Conservation (phyloP, 768 basidiomycete species). For the Mycena rosella region DNA sequence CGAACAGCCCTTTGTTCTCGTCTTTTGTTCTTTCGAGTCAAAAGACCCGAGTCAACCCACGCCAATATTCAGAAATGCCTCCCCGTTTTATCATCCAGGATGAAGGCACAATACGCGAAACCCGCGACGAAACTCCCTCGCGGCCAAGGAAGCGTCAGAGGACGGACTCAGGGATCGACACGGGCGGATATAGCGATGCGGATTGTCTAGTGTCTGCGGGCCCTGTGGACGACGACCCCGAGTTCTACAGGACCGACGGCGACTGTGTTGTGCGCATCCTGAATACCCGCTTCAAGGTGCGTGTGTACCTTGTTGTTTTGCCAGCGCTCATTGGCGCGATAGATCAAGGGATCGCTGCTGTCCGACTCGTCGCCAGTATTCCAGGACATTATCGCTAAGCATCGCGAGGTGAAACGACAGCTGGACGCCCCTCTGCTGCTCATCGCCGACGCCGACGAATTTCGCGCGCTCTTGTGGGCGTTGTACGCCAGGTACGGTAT, state of each 20-base stretch:
- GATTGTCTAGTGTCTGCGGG: slow-evolving; percentile 20
- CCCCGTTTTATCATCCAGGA: slow-evolving; percentile 50
- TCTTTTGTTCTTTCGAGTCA: slow-evolving; percentile 32
- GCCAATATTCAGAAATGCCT: slow-evolving; percentile 23
- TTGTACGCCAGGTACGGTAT: slow-evolving; percentile 63
- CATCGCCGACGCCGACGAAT: slow-evolving; percentile 19
- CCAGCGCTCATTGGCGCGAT: neutral
- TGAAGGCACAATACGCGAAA: slow-evolving; percentile 48
- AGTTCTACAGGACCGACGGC: slow-evolving; percentile 55
- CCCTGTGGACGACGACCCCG: slow-evolving; percentile 46
- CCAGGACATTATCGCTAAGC: slow-evolving; percentile 6
- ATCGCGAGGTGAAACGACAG: neutral
- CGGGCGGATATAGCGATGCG: slow-evolving; percentile 28
- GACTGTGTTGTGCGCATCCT: slow-evolving; percentile 58
- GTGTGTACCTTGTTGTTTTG: slow-evolving; percentile 1
- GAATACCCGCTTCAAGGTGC: slow-evolving; percentile 64
- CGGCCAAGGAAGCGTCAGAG: slow-evolving; percentile 47
- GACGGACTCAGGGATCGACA: slow-evolving; percentile 42
- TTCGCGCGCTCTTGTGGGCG: slow-evolving; percentile 59
- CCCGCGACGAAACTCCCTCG: slow-evolving; percentile 37
- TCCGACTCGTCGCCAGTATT: slow-evolving; percentile 26
- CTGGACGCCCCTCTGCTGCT: slow-evolving; percentile 7
- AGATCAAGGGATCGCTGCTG: slow-evolving; percentile 31
- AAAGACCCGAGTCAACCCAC: slow-evolving; percentile 12
- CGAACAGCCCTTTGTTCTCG: slow-evolving; percentile 21